phyloP scores from a whole-genome alignment of 352 stramenopile genomes.

The Blastocystis sp. region DNA sequence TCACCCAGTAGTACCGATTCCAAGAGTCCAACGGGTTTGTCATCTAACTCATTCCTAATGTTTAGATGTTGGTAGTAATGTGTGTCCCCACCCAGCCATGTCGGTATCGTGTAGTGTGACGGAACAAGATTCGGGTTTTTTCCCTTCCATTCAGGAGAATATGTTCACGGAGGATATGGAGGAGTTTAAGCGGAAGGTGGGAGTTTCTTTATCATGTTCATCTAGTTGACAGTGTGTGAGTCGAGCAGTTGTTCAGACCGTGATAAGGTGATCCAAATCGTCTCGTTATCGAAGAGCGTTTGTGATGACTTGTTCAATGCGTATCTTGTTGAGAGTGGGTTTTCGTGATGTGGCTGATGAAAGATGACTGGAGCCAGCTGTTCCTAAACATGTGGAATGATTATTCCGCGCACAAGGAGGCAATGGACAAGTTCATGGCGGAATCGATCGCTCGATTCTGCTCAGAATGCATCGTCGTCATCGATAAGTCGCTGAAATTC shows the following conservation, averaged over 20 bases:
- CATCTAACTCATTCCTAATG: too few species aligned
- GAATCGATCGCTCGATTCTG: neutral
- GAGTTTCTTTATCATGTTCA: neutral
- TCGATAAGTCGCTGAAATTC: constrained; percentile 8
- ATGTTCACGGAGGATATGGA: neutral
- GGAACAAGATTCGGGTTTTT: neutral
- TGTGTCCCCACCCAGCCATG: too few species aligned
- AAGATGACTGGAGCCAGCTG: constrained; percentile 13
- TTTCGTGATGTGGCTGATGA: neutral
- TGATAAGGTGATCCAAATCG: neutral
- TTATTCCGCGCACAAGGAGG: neutral
- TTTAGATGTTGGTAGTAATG: too few species aligned
- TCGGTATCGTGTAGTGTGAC: too few species aligned
- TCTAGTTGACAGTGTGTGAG: neutral
- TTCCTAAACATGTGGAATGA: neutral
- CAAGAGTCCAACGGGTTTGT: too few species aligned
- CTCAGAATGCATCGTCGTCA: neutral
- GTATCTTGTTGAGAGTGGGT: neutral
- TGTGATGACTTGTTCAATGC: neutral
- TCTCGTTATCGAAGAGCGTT: neutral
- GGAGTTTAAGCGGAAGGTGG: neutral
- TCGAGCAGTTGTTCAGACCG: neutral
- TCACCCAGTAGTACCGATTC: too few species aligned
- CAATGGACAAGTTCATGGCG: neutral
- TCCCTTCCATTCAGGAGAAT: neutral